Base-by-base conservation (phyloP, 306 rosid species). In the Luffa acutangula region DNA sequence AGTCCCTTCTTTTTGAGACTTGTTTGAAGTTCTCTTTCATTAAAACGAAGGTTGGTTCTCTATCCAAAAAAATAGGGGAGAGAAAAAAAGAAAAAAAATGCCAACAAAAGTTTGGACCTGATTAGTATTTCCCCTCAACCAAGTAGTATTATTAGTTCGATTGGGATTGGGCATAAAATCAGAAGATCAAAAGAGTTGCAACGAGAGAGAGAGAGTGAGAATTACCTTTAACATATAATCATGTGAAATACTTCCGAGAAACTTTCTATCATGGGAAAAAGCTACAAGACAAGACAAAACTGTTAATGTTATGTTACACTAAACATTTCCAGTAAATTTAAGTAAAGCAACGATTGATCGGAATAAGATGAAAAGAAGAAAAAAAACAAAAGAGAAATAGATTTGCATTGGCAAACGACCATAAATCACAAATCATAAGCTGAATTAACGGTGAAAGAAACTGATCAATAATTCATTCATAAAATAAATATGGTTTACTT, bases 241-340 rank as follows among this genome's bases (percentile, higher is more conserved):
- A 75, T 94, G 94, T 57, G 89, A 90, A 79, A 94, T 89, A 74
- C 98, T 94, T 62, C 97, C 97, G 72, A 94, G 88, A 79, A 84
- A 91, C 84, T 89, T 94, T 71, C 82, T 89, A 66, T 94, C 90
- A 71, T 89, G 87, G 18, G 97, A 94, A 85, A 92, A 87, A 66
- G 97, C 97, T 94, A 75, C 84, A 85, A 85, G 67, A 80, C 77
- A 72, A 85, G 80, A 86, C 53, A 80, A 81, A 79, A 17, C 62
- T 43, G 43, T 82, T 84, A 69, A 46, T 51, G 39, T 46, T 20
- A 46, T 51, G 39, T 46, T 20, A 59, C 46, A 10, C 76, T 51
- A 25, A n/a, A 7, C 54, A 63, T n/a, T 42, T 42, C 79, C 72
- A 14, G 49, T 12, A 12, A 13, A 65, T 37, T 37, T 36, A 14